phyloP scores from a whole-genome alignment of 2,329 filamentous ascomycete genomes.

The Colletotrichum sansevieriae region DNA sequence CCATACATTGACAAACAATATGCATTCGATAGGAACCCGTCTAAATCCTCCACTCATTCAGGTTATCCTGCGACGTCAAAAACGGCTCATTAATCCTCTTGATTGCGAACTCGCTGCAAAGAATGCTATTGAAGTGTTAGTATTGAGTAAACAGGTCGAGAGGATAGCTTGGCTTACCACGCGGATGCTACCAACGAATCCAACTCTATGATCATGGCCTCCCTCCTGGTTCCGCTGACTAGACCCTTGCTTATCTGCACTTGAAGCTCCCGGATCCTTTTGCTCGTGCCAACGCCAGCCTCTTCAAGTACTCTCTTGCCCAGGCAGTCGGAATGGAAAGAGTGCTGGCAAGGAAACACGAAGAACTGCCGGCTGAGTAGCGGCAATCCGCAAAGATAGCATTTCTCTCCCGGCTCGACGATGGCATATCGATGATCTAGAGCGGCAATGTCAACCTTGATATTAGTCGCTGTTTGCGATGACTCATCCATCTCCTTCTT shows the following conservation, averaged over 20 bases:
- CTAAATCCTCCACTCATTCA: conserved; percentile 83
- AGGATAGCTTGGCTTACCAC: conserved; percentile 70
- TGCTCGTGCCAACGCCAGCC: conserved; percentile 79
- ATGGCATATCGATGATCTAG: conserved; percentile 94
- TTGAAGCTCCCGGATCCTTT: conserved; percentile 88
- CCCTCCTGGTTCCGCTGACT: conserved; percentile 77
- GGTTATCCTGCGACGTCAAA: conserved; percentile 78
- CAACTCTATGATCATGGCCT: conserved; percentile 87
- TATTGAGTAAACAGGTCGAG: neutral
- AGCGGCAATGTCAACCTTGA: conserved; percentile 88
- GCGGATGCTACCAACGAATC: conserved; percentile 91
- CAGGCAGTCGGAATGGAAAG: conserved; percentile 95
- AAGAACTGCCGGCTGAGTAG: conserved; percentile 94
- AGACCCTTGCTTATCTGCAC: conserved; percentile 83
- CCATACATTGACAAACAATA: conserved; percentile 28
- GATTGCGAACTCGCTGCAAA: conserved; percentile 96
- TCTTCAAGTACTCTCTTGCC: conserved; percentile 88
- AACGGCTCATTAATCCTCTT: conserved; percentile 96
- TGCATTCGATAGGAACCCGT: conserved; percentile 15
- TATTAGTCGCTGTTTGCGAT: conserved; percentile 88
- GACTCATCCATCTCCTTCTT: conserved; percentile 97
- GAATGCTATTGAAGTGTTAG: conserved; percentile 70
- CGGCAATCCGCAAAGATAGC: conserved; percentile 88
- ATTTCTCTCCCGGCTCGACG: conserved; percentile 95
- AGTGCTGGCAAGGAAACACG: conserved; percentile 98